Base-by-base conservation (phyloP, 1,284 basidiomycete genomes). In the Ustilago vetiveriae region DNA sequence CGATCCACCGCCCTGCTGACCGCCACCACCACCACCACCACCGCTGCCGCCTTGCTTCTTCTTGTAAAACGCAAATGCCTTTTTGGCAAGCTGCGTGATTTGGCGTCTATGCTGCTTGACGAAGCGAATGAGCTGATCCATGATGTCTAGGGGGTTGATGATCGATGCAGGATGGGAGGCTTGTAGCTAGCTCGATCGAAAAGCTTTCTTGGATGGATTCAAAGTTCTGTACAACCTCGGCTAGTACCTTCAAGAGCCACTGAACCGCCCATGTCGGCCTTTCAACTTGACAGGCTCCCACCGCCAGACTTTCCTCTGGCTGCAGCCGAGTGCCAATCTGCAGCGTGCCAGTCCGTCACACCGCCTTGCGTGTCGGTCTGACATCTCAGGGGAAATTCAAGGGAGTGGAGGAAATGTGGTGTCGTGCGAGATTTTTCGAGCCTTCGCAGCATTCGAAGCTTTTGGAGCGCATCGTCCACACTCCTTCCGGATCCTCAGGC, bases 91-190 rank as follows among this genome's bases (percentile, higher is more conserved):
- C 6, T 39, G 32, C 21, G 70, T 72, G 68, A 79, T 76, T 49
- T 76, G 74, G 24, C 54, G 50, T 27, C 70, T 45, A 42, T 79
- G 73, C 54, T 68, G 52, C 57, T 79, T 79, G 59, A 77, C 46
- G 56, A 79, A 75, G 53, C 72, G 58, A 11, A 79, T 59, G 36
- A 76, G 46, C 10, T 79, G 46, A 59, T 78, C 74, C 70, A 73
- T 75, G 40, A 8, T 65, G 38, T 50, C 32, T 14, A 16, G 11
- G 23, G 16, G 26, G 11, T n/a, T 19, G 14, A 19, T 16, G 19
- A 14, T 29, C 14, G 33, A 16, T 21, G 44, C n/a, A n/a, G n/a
- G n/a, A n/a, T n/a, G n/a, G n/a, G n/a, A n/a, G n/a, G n/a, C n/a
- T n/a, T n/a, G n/a, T n/a, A n/a, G n/a, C n/a, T n/a, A n/a, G n/a